Base-by-base conservation (phyloP, 768 basidiomycete genomes). In the Hygrophoropsis aurantiaca region DNA sequence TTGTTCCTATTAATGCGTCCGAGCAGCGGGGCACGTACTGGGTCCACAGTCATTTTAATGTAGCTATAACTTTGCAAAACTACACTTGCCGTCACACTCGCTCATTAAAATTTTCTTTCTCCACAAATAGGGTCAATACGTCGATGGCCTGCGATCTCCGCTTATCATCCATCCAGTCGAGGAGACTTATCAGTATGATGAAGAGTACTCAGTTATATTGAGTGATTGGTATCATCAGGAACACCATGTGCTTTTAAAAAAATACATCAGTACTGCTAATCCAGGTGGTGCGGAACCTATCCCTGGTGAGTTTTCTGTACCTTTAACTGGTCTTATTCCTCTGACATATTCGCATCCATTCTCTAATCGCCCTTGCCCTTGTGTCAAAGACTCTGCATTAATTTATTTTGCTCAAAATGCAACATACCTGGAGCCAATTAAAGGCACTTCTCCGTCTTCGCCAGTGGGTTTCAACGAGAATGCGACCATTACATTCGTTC, bases 211-310 rank as follows among this genome's bases (percentile, higher is more conserved):
- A 16, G 72, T 98, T 53, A 61, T 93, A 49, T 71, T 97, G 1
- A 79, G 83, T 5, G 94, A 97, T 64, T 98, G 95, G 94, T 97
- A 97, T 60, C 92, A 97, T 60, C 62, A 83, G 5, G 74, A 90
- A 61, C 88, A 92, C 50, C 39, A 67, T 1, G 72, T 65, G 8
- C 77, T 95, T 26, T 41, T 89, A 42, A 63, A 81, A 20, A 64
- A 78, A 26, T 94, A 91, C 66, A 68, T 93, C 61, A 85, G 66
- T 59, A 74, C 82, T 34, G 70, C 76, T 7, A 88, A 95, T 64
- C 94, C 94, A 0, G 79, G 78, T 19, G 94, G 93, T 16, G 83
- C 84, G 0, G 94, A 97, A 60, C 94, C 94, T 18, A 78, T 95
- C 11, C 93, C 93, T n/a, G 76, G 90, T 85, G 51, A 47, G 72